Percentiles rank a stretch among this genome's conserved stretches.
Conservation (phyloP, 768 basidiomycete genomes). For the Glaciozyma antarctica region DNA sequence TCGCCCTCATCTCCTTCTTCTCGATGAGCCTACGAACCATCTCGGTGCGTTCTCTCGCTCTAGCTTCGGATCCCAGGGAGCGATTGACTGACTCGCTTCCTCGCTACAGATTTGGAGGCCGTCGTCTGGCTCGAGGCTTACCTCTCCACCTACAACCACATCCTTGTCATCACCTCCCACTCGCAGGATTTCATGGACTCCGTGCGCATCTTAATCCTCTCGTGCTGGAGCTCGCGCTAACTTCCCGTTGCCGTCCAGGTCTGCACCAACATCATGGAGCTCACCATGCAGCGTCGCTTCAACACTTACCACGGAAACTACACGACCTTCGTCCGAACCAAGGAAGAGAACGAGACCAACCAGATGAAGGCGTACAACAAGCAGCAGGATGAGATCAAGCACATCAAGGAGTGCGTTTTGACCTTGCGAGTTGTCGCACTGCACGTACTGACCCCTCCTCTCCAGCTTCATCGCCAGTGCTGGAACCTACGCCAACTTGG, state of each 20-base stretch:
- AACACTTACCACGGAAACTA: conserved; percentile 95
- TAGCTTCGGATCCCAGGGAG: not conserved
- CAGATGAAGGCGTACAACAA: conserved; percentile 99
- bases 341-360: conserved; percentile 94
- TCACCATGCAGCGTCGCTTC: conserved; percentile 61
- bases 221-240: not conserved
- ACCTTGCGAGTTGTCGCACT: not conserved
- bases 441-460: not conserved
- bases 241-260: conserved; percentile 39
- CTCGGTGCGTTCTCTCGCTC: conserved; percentile 22
- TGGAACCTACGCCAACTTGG: conserved; percentile 97
- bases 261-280: conserved; percentile 97
- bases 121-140: conserved; percentile 99
- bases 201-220: conserved; percentile 35
- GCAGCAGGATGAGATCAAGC: conserved; percentile 91
- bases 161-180: conserved; percentile 92
- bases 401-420: conserved; percentile 84
- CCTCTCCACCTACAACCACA: conserved; percentile 95
- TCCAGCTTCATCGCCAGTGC: conserved; percentile 93
- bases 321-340: conserved; percentile 92
- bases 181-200: conserved; percentile 99
- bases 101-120: conserved; percentile 76
- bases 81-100: conserved; percentile 54
- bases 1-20: conserved; percentile 86
- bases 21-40: conserved; percentile 59